These are phyloP conservation scores for Coemansia sp. DNA, from an alignment of 192 early-diverging fungal genomes.

Conservation along the genomic window DNA sequence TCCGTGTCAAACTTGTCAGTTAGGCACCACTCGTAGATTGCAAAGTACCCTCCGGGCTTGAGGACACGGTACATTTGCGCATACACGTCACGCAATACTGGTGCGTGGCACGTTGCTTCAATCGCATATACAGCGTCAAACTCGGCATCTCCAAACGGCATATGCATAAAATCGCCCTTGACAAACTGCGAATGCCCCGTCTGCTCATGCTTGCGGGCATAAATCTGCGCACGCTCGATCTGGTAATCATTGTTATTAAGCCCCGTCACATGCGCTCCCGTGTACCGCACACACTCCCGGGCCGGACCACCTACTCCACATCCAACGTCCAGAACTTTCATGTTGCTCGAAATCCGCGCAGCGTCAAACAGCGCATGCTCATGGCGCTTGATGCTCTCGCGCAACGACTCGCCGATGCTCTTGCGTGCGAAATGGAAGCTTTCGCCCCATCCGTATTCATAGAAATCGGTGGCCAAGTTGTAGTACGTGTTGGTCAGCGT, in stretches of 20 bases:
- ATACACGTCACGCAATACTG: slow-evolving; percentile 81
- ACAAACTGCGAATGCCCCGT: slow-evolving; percentile 60
- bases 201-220: slow-evolving; percentile 70
- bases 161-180: slow-evolving; percentile 88
- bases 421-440: slow-evolving; percentile 93
- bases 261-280: slow-evolving; percentile 88
- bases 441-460: slow-evolving; percentile 85
- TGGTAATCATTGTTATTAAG: slow-evolving; percentile 98
- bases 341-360: slow-evolving; percentile 66
- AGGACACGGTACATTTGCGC: slow-evolving; percentile 86
- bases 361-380: slow-evolving; percentile 83
- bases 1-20: slow-evolving; percentile 83
- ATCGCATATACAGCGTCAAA: slow-evolving; percentile 96
- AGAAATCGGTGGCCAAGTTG: slow-evolving; percentile 81
- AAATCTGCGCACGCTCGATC: slow-evolving; percentile 72
- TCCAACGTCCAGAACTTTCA: slow-evolving; percentile 87
- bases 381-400: slow-evolving; percentile 82
- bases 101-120: slow-evolving; percentile 92
- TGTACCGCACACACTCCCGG: slow-evolving; percentile 88
- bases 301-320: slow-evolving; percentile 96
- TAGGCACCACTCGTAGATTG: slow-evolving; percentile 93
- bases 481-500: slow-evolving; percentile 79
- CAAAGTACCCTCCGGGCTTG: slow-evolving; percentile 90
- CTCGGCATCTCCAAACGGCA: slow-evolving; percentile 77
- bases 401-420: slow-evolving; percentile 73